Percentiles rank a stretch among this genome's conserved stretches.
Conservation (phyloP, 2,329 filamentous ascomycete genomes). For the Fusarium irregulare region DNA sequence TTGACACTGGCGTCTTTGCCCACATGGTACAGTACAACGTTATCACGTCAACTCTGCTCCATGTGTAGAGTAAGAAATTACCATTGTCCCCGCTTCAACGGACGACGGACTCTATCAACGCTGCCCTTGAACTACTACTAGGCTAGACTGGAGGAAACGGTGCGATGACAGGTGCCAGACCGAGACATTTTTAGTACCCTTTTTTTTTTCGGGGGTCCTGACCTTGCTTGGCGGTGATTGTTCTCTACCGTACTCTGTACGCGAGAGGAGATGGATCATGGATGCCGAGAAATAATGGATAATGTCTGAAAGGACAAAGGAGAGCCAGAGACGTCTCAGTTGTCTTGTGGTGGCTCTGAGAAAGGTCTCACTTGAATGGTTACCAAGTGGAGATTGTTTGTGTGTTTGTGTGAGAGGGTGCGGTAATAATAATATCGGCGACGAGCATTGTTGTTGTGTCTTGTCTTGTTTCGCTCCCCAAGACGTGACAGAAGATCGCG, state of each 20-base stretch:
- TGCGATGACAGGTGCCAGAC: slow-evolving; percentile 26
- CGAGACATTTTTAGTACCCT: slow-evolving; percentile 21
- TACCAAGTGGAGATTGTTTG: slow-evolving; percentile 20
- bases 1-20: slow-evolving; percentile 11
- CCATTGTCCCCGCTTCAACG: slow-evolving; percentile 32
- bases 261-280: slow-evolving; percentile 26
- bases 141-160: background rate
- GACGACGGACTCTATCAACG: slow-evolving; percentile 14
- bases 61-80: slow-evolving; percentile 15
- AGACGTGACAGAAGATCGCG: slow-evolving; percentile 3
- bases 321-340: slow-evolving; percentile 29
- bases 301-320: slow-evolving; percentile 31
- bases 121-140: slow-evolving; percentile 9
- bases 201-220: slow-evolving; percentile 6
- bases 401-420: slow-evolving; percentile 14
- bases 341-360: slow-evolving; percentile 17
- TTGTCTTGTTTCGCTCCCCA: slow-evolving; percentile 3
- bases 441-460: slow-evolving; percentile 4
- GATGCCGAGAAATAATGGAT: slow-evolving; percentile 32
- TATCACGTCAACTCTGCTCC: slow-evolving; percentile 9
- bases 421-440: background rate
- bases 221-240: slow-evolving; percentile 6
- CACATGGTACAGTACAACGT: background rate
- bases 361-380: slow-evolving; percentile 25
- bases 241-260: background rate